Evolutionary conservation across 192 early-diverging fungal genomes (phyloP), one percentile per base, ranked within the genome.

Genomic region (Podila horticola): DNA sequence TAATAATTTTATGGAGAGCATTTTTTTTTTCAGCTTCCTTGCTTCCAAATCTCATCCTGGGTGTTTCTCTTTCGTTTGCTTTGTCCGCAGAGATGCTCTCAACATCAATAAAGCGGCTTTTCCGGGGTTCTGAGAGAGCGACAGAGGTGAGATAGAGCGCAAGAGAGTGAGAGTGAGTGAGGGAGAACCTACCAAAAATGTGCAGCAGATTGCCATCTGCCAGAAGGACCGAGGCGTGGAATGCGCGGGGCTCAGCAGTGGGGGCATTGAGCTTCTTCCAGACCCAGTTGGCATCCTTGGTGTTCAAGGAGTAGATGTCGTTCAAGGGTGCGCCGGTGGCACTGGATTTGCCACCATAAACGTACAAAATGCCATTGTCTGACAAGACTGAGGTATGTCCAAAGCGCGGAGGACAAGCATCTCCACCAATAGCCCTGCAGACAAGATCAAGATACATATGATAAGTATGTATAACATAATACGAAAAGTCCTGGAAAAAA

Each of bases 151-250:
- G 2, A 64, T 3, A 1, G 11, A 4, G n/a, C n/a, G n/a, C 13
- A 15, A 11, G 36, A 48, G 13, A 65, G 45, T n/a, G 17, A 29
- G 15, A 26, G 48, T 33, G 17, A 28, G 26, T n/a, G n/a, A n/a
- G 30, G 20, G 33, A 9, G 3, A 48, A 45, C 41, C 13, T 67
- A 72, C 76, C 76, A 51, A 79, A 79, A 2, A 29, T 68, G 61
- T 79, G 66, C 30, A 79, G 26, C 9, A 79, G 68, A 0, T 59
- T 65, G 58, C n/a, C 29, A 28, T 79, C 66, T 0, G 19, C 12
- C 9, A 79, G 22, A 9, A 79, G 31, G 24, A 71, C 71, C 11
- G 70, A 66, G 24, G 70, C 58, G 31, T 79, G 76, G 70, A 79
- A 79, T 1, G 70, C 76, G 19, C 76, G 69, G 13, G 65, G 28